Evolutionary conservation across 306 rosid genomes (phyloP).

Genomic region (Oemleria cerasiformis): DNA sequence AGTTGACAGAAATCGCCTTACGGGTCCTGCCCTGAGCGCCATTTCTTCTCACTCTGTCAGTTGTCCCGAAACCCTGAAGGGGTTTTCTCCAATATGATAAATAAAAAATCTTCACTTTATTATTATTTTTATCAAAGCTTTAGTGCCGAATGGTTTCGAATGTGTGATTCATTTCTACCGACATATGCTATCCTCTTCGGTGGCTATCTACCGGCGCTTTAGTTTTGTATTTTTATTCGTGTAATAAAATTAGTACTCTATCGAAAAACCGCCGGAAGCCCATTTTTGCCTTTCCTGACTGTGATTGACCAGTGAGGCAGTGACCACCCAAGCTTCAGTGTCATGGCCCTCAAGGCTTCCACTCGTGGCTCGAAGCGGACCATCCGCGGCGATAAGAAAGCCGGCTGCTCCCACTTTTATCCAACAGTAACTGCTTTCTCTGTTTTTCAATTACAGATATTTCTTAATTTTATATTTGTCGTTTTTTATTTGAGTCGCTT

Average conservation of each 20-base stretch:
- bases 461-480: neutral
- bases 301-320: too few species aligned
- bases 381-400: neutral
- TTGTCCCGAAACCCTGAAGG: too few species aligned
- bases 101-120: too few species aligned
- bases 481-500: neutral
- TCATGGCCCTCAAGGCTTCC: neutral
- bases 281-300: neutral
- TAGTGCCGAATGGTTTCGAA: too few species aligned
- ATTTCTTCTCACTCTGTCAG: neutral
- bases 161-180: too few species aligned
- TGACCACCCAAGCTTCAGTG: neutral
- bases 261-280: neutral
- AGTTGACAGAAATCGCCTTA: neutral
- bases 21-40: neutral
- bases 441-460: neutral
- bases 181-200: too few species aligned
- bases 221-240: too few species aligned
- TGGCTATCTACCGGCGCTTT: too few species aligned
- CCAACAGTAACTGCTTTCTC: neutral
- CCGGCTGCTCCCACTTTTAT: neutral
- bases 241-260: too few species aligned
- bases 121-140: too few species aligned
- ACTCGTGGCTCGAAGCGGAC: neutral
- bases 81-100: too few species aligned